Evolutionary conservation across 2,329 filamentous ascomycete genomes (phyloP), one percentile per base, ranked within the genome.

Genomic region (Ophiostoma quercus): DNA sequence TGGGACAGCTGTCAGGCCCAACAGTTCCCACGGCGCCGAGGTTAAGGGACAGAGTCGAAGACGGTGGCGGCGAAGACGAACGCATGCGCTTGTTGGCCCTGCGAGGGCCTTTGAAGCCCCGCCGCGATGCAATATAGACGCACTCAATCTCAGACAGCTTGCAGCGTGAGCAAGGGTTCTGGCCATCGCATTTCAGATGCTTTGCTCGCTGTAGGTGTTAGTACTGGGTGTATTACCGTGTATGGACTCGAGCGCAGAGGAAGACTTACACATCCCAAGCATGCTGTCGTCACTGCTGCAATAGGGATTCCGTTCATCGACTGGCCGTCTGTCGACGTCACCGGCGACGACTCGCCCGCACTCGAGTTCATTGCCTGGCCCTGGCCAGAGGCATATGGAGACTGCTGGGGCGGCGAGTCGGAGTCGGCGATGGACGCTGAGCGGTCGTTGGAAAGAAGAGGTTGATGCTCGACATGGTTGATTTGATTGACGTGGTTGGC

Each of bases 131-230:
- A 67, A 92, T 86, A 77, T 92, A 93, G 75, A 88, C 80, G 77
- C 91, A 94, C 66, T 88, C 83, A 22, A 83, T 80, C 70, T 84
- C 84, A 66, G 84, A 83, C 67, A 81, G 79, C 29, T 80, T 79
- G 78, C 91, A 94, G 69, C 91, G 87, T 66, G 85, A 84, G 79
- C 91, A 94, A 14, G 91, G 90, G 41, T 80, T 88, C 51, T 82
- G 79, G 37, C 90, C 90, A 77, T 93, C 89, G 77, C 91, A 94
- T 77, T 92, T 94, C 67, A 93, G 83, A 78, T 94, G 91, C 76
- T 91, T 87, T 73, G 76, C 80, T 68, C 86, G 82, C 85, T 88
- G 41, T 3, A 67, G 34, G 32, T 32, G 29, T 34, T 16, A 63
- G 29, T n/a, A 29, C 29, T 34, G 14, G 1, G 32, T 19, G 12